Evolutionary conservation across 1,139 yeast genomes (phyloP).

Genomic region (Pichia sp.): DNA sequence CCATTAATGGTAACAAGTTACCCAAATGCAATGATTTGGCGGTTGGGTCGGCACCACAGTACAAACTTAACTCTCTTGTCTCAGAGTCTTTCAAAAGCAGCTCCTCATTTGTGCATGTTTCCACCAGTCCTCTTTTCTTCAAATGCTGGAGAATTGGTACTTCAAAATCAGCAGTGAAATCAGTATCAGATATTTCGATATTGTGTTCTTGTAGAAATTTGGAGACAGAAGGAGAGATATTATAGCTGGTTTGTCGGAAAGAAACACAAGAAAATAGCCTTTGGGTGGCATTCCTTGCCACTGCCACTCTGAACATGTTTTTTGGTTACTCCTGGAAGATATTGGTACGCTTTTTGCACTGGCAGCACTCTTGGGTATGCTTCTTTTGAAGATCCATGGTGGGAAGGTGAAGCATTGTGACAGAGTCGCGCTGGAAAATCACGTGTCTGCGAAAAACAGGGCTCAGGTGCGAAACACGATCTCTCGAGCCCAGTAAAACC

Average conservation of each 20-base stretch:
- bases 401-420: no score
- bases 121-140: slow-evolving; percentile 41
- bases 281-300: no score
- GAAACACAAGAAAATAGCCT: no score
- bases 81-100: slow-evolving; percentile 34
- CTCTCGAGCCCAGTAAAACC: no score
- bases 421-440: no score
- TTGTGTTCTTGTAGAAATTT: slow-evolving; percentile 16
- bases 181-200: slow-evolving; percentile 19
- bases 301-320: no score
- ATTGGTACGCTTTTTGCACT: no score
- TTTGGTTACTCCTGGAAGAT: no score
- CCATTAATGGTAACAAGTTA: slow-evolving; percentile 79
- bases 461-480: no score
- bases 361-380: no score
- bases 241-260: not conserved
- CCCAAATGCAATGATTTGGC: slow-evolving; percentile 89
- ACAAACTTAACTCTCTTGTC: slow-evolving; percentile 45
- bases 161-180: slow-evolving; percentile 30
- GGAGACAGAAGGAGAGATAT: not conserved
- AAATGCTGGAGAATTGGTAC: slow-evolving; percentile 41
- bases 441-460: no score
- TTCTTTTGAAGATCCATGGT: no score
- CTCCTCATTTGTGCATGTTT: slow-evolving; percentile 41
- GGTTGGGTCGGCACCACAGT: slow-evolving; percentile 96